Percentiles rank a stretch among this genome's conserved stretches.
These are phyloP conservation scores for Xylaria palmicola DNA, from an alignment of 495 filamentous ascomycete species.

Conservation along the genomic window DNA sequence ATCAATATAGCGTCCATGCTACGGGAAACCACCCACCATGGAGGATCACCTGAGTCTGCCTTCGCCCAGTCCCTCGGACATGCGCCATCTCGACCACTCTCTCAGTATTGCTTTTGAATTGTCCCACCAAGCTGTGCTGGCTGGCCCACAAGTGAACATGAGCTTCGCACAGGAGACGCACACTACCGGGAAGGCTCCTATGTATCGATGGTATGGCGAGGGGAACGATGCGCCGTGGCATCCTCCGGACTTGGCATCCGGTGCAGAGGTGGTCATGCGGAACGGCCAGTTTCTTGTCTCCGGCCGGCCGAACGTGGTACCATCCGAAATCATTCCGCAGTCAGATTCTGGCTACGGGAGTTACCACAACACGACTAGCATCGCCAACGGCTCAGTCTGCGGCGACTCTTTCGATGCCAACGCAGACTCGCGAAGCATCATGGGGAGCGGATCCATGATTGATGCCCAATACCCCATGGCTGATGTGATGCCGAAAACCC, in stretches of 20 bases:
- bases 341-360: slow-evolving; percentile 69
- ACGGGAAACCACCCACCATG: slow-evolving; percentile 16
- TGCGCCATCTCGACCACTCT: not conserved
- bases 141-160: slow-evolving; percentile 17
- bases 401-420: slow-evolving; percentile 37
- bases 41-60: slow-evolving; percentile 21
- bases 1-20: slow-evolving; percentile 1
- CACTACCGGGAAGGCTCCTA: slow-evolving; percentile 16
- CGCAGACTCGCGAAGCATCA: slow-evolving; percentile 39
- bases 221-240: slow-evolving; percentile 42
- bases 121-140: slow-evolving; percentile 15
- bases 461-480: slow-evolving; percentile 3
- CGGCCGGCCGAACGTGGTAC: slow-evolving; percentile 22
- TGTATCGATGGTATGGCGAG: slow-evolving; percentile 32
- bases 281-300: slow-evolving; percentile 9
- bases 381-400: slow-evolving; percentile 49
- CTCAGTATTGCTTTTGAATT: slow-evolving; percentile 10
- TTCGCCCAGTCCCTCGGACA: slow-evolving; percentile 19
- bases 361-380: slow-evolving; percentile 32
- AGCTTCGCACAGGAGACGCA: slow-evolving; percentile 7
- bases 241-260: slow-evolving; percentile 25
- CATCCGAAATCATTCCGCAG: slow-evolving; percentile 48
- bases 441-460: slow-evolving; percentile 27
- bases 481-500: not conserved
- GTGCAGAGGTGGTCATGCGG: slow-evolving; percentile 17